Evolutionary conservation across 495 filamentous ascomycete genomes (phyloP).

Genomic region (Daldinia loculata): DNA sequence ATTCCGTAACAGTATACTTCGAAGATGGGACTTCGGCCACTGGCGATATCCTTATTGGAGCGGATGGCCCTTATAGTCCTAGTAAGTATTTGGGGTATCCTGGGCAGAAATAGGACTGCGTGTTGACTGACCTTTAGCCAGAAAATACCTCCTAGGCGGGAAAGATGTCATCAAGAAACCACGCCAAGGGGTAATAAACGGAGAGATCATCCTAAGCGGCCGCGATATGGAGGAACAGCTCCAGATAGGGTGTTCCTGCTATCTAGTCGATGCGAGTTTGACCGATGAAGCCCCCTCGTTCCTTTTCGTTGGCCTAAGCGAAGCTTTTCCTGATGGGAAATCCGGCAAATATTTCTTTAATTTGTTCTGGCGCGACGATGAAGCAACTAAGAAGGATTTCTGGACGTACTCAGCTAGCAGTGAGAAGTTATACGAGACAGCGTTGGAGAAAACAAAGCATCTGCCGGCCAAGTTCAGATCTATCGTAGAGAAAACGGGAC

Average conservation of each 20-base stretch:
- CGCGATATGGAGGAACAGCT: conserved; percentile 43
- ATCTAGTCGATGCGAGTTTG: conserved; percentile 30
- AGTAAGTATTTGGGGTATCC: conserved; percentile 19
- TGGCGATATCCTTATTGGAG: conserved; percentile 59
- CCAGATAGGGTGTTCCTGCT: conserved; percentile 38
- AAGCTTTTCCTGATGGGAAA: conserved; percentile 34
- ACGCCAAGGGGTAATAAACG: conserved; percentile 40
- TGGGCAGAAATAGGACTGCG: not conserved
- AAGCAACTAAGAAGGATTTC: conserved; percentile 29
- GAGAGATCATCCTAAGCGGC: conserved; percentile 32
- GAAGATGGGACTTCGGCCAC: conserved; percentile 50
- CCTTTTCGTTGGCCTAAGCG: conserved; percentile 38
- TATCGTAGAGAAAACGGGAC: conserved; percentile 37
- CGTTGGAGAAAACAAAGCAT: conserved; percentile 36
- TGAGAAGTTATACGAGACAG: conserved; percentile 36
- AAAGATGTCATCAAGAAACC: conserved; percentile 32
- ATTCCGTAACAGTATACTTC: conserved; percentile 42
- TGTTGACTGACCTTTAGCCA: conserved; percentile 16
- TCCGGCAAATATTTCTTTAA: conserved; percentile 42
- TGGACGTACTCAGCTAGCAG: conserved; percentile 37
- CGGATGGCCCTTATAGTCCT: conserved; percentile 57
- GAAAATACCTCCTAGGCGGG: conserved; percentile 49
- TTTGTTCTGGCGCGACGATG: conserved; percentile 39
- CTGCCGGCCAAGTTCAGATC: conserved; percentile 32
- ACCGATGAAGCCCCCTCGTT: conserved; percentile 30